Percentiles rank a stretch among this genome's conserved stretches.
Conservation (phyloP, 352 stramenopile species). For the Pythium dissimile region DNA sequence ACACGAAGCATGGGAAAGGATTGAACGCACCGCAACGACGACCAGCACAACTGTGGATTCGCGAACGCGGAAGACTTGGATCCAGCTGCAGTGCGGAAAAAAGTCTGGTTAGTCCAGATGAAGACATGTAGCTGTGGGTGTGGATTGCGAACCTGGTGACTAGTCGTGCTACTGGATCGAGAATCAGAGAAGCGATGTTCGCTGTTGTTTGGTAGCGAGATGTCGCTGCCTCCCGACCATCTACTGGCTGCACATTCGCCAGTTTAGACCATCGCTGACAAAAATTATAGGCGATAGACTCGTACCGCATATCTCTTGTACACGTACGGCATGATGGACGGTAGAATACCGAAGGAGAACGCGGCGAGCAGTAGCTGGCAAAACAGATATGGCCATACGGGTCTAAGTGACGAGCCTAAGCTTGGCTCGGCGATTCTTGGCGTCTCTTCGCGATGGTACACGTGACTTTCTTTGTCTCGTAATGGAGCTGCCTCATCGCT, state of each 20-base stretch:
- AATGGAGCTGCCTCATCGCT: conserved; percentile 8
- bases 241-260: conserved; percentile 20
- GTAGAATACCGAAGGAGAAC: conserved; percentile 62
- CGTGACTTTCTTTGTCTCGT: neutral
- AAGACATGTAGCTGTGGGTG: neutral
- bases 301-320: conserved; percentile 69
- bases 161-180: conserved; percentile 44
- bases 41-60: conserved; percentile 32
- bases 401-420: conserved; percentile 23
- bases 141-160: conserved; percentile 27
- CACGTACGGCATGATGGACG: conserved; percentile 69
- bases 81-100: conserved; percentile 27
- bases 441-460: neutral
- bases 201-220: conserved; percentile 52
- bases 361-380: conserved; percentile 56
- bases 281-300: neutral
- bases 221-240: conserved; percentile 35
- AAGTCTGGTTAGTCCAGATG: neutral
- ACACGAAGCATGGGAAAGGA: neutral
- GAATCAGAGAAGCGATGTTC: conserved; percentile 46
- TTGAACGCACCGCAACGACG: conserved; percentile 36
- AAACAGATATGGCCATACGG: conserved; percentile 44
- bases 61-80: conserved; percentile 45
- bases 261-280: neutral
- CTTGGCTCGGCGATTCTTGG: conserved; percentile 2